phyloP scores from a whole-genome alignment of 352 stramenopile genomes.

The Pythium phragmiticola region DNA sequence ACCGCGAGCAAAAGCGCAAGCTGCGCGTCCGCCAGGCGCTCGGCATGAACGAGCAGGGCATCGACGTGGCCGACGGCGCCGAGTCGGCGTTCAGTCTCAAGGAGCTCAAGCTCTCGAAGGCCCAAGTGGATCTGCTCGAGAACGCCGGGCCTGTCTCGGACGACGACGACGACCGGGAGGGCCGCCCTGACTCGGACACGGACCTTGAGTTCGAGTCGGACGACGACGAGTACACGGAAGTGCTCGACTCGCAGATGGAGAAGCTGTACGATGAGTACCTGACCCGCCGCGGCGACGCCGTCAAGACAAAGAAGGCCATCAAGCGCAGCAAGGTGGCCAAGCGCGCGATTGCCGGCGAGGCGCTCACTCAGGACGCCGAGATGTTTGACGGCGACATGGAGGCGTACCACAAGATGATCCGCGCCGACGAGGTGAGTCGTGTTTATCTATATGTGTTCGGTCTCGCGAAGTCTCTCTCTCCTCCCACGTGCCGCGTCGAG shows the following conservation, averaged over 20 bases:
- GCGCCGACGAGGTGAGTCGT: slow-evolving; percentile 72
- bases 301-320: slow-evolving; percentile 81
- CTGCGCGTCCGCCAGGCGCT: slow-evolving; percentile 75
- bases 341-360: slow-evolving; percentile 74
- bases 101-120: slow-evolving; percentile 73
- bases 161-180: slow-evolving; percentile 21
- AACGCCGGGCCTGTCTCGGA: slow-evolving; percentile 65
- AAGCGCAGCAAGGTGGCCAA: slow-evolving; percentile 87
- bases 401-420: slow-evolving; percentile 87
- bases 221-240: slow-evolving; percentile 77
- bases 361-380: slow-evolving; percentile 71
- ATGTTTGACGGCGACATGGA: slow-evolving; percentile 83
- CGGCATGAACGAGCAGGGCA: slow-evolving; percentile 81
- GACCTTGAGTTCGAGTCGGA: slow-evolving; percentile 31
- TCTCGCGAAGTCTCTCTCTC: no score
- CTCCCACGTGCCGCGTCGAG: background rate
- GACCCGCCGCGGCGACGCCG: slow-evolving; percentile 68
- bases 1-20: slow-evolving; percentile 86
- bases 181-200: slow-evolving; percentile 24
- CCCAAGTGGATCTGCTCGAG: slow-evolving; percentile 75
- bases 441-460: slow-evolving; percentile 12
- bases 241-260: slow-evolving; percentile 83
- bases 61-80: slow-evolving; percentile 72
- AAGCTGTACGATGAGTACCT: slow-evolving; percentile 85
- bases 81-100: slow-evolving; percentile 82